Conservation (phyloP, 768 basidiomycete genomes). For the Tylopilus rubrobrunneus region DNA sequence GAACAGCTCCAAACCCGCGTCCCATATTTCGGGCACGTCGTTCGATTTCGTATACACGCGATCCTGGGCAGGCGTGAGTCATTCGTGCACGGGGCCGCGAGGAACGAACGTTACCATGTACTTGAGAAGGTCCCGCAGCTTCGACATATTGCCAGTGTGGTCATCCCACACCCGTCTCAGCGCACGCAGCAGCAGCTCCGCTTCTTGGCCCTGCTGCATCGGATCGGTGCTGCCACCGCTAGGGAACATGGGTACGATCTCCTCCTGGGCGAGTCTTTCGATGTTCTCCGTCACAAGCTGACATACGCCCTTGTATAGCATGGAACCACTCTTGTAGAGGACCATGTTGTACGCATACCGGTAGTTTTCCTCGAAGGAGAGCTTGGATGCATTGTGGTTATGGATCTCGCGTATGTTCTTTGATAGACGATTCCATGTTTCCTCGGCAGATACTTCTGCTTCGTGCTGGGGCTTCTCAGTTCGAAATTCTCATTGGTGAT, state of each 20-base stretch:
- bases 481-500: background rate
- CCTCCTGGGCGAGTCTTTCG: slow-evolving; percentile 66
- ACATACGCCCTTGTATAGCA: slow-evolving; percentile 82
- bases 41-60: slow-evolving; percentile 77
- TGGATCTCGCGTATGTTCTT: slow-evolving; percentile 92
- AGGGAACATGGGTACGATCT: slow-evolving; percentile 83
- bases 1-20: slow-evolving; percentile 81
- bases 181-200: slow-evolving; percentile 80
- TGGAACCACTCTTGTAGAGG: slow-evolving; percentile 76
- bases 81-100: background rate
- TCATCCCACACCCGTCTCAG: slow-evolving; percentile 89
- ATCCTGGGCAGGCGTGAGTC: slow-evolving; percentile 55
- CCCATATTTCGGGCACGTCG: slow-evolving; percentile 75
- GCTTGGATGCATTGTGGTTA: slow-evolving; percentile 83
- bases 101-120: slow-evolving; percentile 74
- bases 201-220: slow-evolving; percentile 75
- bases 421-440: slow-evolving; percentile 79
- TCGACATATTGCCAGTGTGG: slow-evolving; percentile 83
- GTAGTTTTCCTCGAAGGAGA: slow-evolving; percentile 92
- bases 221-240: slow-evolving; percentile 62
- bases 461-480: slow-evolving; percentile 50
- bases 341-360: slow-evolving; percentile 95
- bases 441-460: slow-evolving; percentile 70
- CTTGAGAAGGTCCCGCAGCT: slow-evolving; percentile 84
- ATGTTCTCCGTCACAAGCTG: slow-evolving; percentile 80